Evolutionary conservation across 768 basidiomycete species (phyloP).

Genomic region (Stropharia rugosoannulata): DNA sequence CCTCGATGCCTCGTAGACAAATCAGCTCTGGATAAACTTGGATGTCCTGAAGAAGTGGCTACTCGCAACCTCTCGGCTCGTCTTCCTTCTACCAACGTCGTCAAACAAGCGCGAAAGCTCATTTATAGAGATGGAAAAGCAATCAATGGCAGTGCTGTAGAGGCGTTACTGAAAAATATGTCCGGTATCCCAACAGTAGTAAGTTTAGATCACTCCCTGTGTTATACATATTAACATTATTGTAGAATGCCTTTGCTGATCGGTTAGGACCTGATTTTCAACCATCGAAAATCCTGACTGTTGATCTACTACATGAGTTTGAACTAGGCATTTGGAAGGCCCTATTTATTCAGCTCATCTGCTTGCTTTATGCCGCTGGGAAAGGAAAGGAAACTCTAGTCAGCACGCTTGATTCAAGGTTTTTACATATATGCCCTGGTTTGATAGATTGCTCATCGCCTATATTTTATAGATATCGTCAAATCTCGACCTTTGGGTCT

Average conservation of each 20-base stretch:
- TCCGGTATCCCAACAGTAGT: conserved; percentile 29
- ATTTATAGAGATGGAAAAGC: too few species aligned
- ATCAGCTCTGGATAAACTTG: too few species aligned
- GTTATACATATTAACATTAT: too few species aligned
- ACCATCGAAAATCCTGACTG: background rate
- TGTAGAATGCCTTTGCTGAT: conserved; percentile 1
- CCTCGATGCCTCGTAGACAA: too few species aligned
- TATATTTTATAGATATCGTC: conserved; percentile 17
- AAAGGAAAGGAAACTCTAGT: background rate
- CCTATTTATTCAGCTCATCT: conserved; percentile 33
- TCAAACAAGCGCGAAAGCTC: too few species aligned
- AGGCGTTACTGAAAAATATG: conserved; percentile 22
- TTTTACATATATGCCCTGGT: conserved; percentile 13
- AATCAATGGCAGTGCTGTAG: too few species aligned
- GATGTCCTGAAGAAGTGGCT: too few species aligned
- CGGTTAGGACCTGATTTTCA: background rate
- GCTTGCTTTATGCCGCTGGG: too few species aligned
- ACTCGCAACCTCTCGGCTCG: too few species aligned
- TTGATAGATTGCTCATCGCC: background rate
- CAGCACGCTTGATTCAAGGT: background rate
- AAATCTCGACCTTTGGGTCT: conserved; percentile 22
- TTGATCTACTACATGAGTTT: conserved; percentile 5
- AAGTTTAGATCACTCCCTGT: conserved; percentile 11
- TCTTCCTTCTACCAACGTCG: too few species aligned
- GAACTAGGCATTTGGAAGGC: conserved; percentile 3